Evolutionary conservation across 2,329 filamentous ascomycete species (phyloP), one percentile per base, ranked within the genome.

Genomic region (Penicillium decumbens): DNA sequence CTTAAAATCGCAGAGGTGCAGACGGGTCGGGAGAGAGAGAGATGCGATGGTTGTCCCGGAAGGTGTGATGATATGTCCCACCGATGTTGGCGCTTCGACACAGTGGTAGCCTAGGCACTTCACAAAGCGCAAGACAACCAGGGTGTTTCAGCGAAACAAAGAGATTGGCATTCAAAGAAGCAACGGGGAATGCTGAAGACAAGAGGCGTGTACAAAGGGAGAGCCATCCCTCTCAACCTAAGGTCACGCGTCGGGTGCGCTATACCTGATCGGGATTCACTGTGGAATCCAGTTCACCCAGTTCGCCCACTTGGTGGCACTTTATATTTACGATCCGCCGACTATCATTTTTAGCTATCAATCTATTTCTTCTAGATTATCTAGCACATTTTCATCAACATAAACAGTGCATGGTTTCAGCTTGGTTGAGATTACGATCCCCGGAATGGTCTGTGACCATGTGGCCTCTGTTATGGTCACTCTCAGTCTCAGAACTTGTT

Each of bases 201-300:
- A 47, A 44, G 50, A 48, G 35, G 45, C 46, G 47, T 55, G 47
- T 55, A 32, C 49, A 43, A 51, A 50, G 53, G 45, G 45, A 48
- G 61, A 62, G 55, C 62, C 62, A 59, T 63, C 54, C 56, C 63
- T 60, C 53, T 56, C 51, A 56, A 29, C 40, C 25, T 42, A 8
- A 40, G 38, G 66, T 70, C 67, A 70, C 67, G 67, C 67, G 67
- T 69, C 67, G 63, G 66, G 28, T 48, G 51, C 66, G 62, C 67
- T 70, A 70, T 58, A 27, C 67, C 66, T 25, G 25, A 61, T 58
- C 53, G n/a, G 58, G 56, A 41, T 33, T 35, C 37, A 15, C 40
- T 38, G 41, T 43, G 32, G 40, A 35, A 20, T 47, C 13, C 38
- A n/a, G 46, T 43, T 24, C 15, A 18, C 15, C 35, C 20, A 23